phyloP scores from a whole-genome alignment of 2,329 filamentous ascomycete genomes.

The Claviceps sp. region DNA sequence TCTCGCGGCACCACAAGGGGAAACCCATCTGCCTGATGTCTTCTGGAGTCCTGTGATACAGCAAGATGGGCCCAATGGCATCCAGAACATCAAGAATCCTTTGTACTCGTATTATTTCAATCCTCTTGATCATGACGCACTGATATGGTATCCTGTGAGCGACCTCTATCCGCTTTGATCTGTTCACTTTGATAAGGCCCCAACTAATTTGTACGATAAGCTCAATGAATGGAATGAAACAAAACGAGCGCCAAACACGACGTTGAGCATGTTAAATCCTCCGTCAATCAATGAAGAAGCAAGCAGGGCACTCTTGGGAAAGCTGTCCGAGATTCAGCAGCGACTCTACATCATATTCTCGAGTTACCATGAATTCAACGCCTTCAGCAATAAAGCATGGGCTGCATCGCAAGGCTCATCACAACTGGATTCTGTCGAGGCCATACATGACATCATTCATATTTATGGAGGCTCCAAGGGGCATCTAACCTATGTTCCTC shows the following conservation, averaged over 20 bases:
- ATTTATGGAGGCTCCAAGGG: slow-evolving; percentile 44
- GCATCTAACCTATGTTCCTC: slow-evolving; percentile 57
- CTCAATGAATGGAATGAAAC: slow-evolving; percentile 48
- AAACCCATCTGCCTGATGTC: slow-evolving; percentile 31
- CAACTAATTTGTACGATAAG: slow-evolving; percentile 19
- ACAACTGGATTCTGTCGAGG: slow-evolving; percentile 50
- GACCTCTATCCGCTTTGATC: neutral
- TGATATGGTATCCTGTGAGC: slow-evolving; percentile 47
- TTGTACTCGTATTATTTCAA: slow-evolving; percentile 47
- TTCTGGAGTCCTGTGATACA: slow-evolving; percentile 36
- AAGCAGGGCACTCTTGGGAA: slow-evolving; percentile 29
- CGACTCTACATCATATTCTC: slow-evolving; percentile 56
- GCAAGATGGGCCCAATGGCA: slow-evolving; percentile 42
- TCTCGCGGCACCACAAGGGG: slow-evolving; percentile 29
- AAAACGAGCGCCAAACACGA: slow-evolving; percentile 36
- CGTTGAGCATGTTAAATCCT: slow-evolving; percentile 15
- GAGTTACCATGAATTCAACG: slow-evolving; percentile 52
- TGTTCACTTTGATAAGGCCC: neutral
- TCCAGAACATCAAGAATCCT: slow-evolving; percentile 45
- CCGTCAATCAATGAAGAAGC: slow-evolving; percentile 47
- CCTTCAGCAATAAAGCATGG: slow-evolving; percentile 58
- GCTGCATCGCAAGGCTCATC: slow-evolving; percentile 30
- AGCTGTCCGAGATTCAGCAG: slow-evolving; percentile 41
- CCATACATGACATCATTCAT: slow-evolving; percentile 51
- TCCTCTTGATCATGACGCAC: slow-evolving; percentile 43